These are phyloP conservation scores for Nakazawaea pomicola DNA, from an alignment of 805 yeast genomes.

Conservation along the genomic window DNA sequence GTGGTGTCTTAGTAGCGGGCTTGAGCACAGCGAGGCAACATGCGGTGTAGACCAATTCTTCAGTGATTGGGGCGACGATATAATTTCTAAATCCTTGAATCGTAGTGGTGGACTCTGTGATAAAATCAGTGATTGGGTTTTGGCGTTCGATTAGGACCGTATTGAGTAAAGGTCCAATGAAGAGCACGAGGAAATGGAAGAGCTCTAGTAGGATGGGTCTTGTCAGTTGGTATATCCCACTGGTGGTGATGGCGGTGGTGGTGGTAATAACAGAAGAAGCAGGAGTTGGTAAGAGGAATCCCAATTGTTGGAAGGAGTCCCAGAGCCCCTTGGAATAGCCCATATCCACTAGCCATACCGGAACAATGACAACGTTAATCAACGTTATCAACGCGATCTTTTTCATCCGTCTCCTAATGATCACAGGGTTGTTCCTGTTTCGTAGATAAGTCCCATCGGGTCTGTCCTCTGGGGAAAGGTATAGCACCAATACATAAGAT, in stretches of 20 bases:
- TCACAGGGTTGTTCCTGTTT: slow-evolving; percentile 37
- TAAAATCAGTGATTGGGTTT: not conserved
- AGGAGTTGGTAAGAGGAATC: too few species aligned
- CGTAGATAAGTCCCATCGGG: slow-evolving; percentile 18
- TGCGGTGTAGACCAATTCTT: slow-evolving; percentile 67
- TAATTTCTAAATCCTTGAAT: slow-evolving; percentile 53
- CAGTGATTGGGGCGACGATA: slow-evolving; percentile 71
- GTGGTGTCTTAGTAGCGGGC: slow-evolving; percentile 21
- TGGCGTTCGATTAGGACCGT: slow-evolving; percentile 16
- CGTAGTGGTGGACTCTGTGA: slow-evolving; percentile 16
- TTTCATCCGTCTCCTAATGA: slow-evolving; percentile 35
- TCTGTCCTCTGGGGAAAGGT: slow-evolving; percentile 19
- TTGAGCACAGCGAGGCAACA: slow-evolving; percentile 28
- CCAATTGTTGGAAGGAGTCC: slow-evolving; percentile 17
- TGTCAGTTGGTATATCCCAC: too few species aligned
- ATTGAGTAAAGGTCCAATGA: slow-evolving; percentile 44
- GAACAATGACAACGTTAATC: slow-evolving; percentile 25
- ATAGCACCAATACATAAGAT: slow-evolving; percentile 42
- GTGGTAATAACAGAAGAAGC: too few species aligned
- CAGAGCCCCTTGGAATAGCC: not conserved
- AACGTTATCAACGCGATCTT: slow-evolving; percentile 31
- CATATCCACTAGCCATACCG: slow-evolving; percentile 22
- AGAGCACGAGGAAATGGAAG: slow-evolving; percentile 33
- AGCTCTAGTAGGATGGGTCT: too few species aligned
- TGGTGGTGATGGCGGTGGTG: too few species aligned